Evolutionary conservation across 306 rosid species (phyloP).

Genomic region (Hippophae gyantsensis): DNA sequence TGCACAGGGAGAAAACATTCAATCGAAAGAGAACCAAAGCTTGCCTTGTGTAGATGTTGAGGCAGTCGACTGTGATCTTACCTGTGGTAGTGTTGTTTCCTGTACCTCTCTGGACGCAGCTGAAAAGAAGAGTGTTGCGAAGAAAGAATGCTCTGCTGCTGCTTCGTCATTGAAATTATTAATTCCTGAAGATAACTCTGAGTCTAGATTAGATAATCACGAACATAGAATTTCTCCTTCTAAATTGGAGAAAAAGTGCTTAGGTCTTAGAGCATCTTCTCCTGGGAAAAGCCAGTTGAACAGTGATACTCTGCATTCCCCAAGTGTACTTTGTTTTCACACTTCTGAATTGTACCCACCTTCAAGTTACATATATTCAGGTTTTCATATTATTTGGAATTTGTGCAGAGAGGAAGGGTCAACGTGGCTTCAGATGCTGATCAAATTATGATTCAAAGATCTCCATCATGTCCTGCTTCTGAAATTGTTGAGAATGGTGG

Average conservation of each 20-base stretch:
- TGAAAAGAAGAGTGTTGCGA: slow-evolving; percentile 23
- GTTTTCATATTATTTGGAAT: not conserved
- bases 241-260: slow-evolving; percentile 27
- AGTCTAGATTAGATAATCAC: slow-evolving; percentile 21
- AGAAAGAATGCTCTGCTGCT: slow-evolving; percentile 26
- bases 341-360: slow-evolving; percentile 8
- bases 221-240: slow-evolving; percentile 10
- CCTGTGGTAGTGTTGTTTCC: slow-evolving; percentile 27
- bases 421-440: slow-evolving; percentile 45
- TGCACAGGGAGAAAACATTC: slow-evolving; percentile 25
- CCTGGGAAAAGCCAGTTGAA: slow-evolving; percentile 33
- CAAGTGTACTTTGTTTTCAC: slow-evolving; percentile 38
- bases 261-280: slow-evolving; percentile 20
- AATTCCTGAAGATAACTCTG: slow-evolving; percentile 22
- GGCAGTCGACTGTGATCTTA: slow-evolving; percentile 23
- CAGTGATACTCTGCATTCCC: slow-evolving; percentile 32
- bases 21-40: slow-evolving; percentile 25
- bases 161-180: slow-evolving; percentile 18
- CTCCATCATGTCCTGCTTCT: slow-evolving; percentile 39
- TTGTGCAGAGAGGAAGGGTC: slow-evolving; percentile 45
- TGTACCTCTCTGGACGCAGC: slow-evolving; percentile 17
- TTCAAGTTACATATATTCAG: not conserved
- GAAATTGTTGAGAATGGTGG: slow-evolving; percentile 44
- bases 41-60: slow-evolving; percentile 35
- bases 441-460: slow-evolving; percentile 37